Percentiles rank a stretch among this genome's conserved stretches.
phyloP scores from a whole-genome alignment of 73 alveolate species.

The Paramecium sonneborni region DNA sequence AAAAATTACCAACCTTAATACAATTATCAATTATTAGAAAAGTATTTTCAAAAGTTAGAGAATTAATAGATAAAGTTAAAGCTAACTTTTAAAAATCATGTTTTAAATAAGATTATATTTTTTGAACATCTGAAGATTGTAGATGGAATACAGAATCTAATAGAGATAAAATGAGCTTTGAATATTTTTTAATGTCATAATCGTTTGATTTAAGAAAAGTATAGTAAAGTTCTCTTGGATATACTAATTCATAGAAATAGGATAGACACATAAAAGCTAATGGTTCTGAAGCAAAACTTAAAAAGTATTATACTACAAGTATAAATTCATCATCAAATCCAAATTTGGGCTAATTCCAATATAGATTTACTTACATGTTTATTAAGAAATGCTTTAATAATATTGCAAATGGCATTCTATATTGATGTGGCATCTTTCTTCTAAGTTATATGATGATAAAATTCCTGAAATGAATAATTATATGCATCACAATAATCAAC shows the following conservation, averaged over 20 bases:
- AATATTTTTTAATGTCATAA: conserved; percentile 9
- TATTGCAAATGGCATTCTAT: neutral
- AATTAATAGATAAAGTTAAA: conserved; percentile 11
- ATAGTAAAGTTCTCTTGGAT: conserved; percentile 44
- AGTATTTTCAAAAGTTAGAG: conserved; percentile 41
- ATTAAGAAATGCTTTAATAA: conserved; percentile 28
- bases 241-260: conserved; percentile 14
- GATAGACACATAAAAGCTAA: conserved; percentile 29
- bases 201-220: conserved; percentile 3
- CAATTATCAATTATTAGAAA: conserved; percentile 9
- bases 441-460: neutral
- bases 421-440: neutral
- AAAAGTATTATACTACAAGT: neutral
- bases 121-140: neutral
- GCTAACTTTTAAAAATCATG: conserved; percentile 23
- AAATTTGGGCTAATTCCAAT: neutral
- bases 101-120: conserved; percentile 6
- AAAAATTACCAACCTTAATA: neutral
- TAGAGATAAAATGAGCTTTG: neutral
- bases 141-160: conserved; percentile 21
- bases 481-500: conserved; percentile 39
- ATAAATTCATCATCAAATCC: conserved; percentile 56
- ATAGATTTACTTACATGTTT: conserved; percentile 36
- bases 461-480: conserved; percentile 36
- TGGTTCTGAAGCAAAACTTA: conserved; percentile 48